Conservation (phyloP, 192 early-diverging fungal genomes). For the Diversispora epigaea region DNA sequence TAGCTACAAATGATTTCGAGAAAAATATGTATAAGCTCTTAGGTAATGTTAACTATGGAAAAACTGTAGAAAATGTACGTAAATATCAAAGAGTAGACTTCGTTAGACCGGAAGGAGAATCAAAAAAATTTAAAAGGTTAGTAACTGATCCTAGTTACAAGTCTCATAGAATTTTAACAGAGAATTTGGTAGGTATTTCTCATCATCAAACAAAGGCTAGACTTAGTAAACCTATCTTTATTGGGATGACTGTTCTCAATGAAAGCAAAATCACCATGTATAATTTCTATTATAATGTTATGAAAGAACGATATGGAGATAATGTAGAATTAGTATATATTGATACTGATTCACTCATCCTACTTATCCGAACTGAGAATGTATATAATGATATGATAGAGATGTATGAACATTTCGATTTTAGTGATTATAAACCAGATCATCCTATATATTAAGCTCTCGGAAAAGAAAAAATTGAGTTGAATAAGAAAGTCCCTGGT, state of each 20-base stretch:
- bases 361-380: neutral
- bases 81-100: too few relatives aligned
- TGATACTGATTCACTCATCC: conserved; percentile 8
- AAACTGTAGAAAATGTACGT: too few relatives aligned
- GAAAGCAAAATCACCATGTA: too few relatives aligned
- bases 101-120: neutral
- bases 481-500: too few relatives aligned
- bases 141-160: neutral
- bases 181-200: conserved; percentile 6
- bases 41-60: too few relatives aligned
- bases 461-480: neutral
- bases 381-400: neutral
- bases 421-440: neutral
- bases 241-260: too few relatives aligned
- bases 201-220: neutral
- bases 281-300: conserved; percentile 11
- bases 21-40: too few relatives aligned
- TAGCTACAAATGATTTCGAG: too few relatives aligned
- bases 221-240: too few relatives aligned
- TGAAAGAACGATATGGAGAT: neutral
- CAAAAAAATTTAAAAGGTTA: neutral
- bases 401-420: neutral
- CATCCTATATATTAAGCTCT: neutral
- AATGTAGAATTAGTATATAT: neutral
- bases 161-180: neutral